Evolutionary conservation across 108 stramenopile species (phyloP).

Genomic region (Skeletonema costatum): DNA sequence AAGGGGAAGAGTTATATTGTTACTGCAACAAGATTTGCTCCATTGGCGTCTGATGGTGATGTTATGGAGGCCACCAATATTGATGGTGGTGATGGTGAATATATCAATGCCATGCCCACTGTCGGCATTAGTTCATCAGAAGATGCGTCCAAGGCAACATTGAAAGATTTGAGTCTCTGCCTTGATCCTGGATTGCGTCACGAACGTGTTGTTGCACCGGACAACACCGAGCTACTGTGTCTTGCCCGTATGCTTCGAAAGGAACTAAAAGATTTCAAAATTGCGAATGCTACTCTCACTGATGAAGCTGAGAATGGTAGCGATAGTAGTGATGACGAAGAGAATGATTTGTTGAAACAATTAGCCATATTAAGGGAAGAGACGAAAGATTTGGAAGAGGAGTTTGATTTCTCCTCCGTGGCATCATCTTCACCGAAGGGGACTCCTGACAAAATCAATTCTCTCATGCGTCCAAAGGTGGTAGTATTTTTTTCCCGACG

Average conservation of each 20-base stretch:
- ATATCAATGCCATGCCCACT: neutral
- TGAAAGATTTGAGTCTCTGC: constrained; percentile 76
- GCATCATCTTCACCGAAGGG: constrained; percentile 13
- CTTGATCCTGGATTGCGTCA: constrained; percentile 79
- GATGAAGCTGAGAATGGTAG: neutral
- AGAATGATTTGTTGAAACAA: constrained; percentile 5
- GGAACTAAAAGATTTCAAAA: constrained; percentile 69
- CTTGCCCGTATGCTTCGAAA: constrained; percentile 73
- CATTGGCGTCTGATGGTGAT: constrained; percentile 37
- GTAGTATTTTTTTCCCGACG: constrained; percentile 84
- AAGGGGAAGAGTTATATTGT: constrained; percentile 82
- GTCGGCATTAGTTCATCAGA: neutral
- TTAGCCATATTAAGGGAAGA: constrained; percentile 24
- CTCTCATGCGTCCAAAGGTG: constrained; percentile 67
- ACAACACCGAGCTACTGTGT: constrained; percentile 54
- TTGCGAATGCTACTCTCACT: constrained; percentile 17
- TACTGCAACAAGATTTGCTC: constrained; percentile 66
- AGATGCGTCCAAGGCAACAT: constrained; percentile 47
- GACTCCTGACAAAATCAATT: constrained; percentile 10
- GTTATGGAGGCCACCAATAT: too few relatives aligned
- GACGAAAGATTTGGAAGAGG: constrained; percentile 28
- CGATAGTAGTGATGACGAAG: constrained; percentile 10
- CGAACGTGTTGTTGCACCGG: constrained; percentile 61
- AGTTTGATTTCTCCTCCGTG: constrained; percentile 9
- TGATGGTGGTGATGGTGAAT: neutral